These are phyloP conservation scores for Decorospora gaudefroyi DNA, from an alignment of 2,329 filamentous ascomycete genomes.

Conservation along the genomic window DNA sequence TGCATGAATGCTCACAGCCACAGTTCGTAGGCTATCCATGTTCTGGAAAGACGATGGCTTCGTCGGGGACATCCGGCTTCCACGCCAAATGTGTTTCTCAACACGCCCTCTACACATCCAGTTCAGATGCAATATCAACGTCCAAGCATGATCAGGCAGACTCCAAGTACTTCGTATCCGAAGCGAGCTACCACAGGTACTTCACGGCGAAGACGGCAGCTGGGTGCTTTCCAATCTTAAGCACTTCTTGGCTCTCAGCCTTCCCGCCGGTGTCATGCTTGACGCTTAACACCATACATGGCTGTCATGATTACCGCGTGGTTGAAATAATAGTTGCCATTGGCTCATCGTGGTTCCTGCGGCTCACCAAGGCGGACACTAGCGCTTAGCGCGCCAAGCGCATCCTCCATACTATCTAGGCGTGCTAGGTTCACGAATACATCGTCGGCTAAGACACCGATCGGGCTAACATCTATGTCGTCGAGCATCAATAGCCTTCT, in stretches of 20 bases:
- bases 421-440: constrained; percentile 6
- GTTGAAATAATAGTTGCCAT: constrained; percentile 7
- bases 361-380: constrained; percentile 21
- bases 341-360: constrained; percentile 15
- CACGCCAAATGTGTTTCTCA: no score
- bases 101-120: no score
- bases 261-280: constrained; percentile 7
- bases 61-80: no score
- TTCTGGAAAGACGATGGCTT: no score
- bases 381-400: constrained; percentile 25
- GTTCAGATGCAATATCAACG: not conserved
- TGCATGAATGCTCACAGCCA: no score
- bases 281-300: constrained; percentile 12
- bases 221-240: constrained; percentile 7
- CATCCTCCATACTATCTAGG: no score
- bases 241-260: constrained; percentile 5
- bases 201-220: constrained; percentile 21
- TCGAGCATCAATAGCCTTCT: constrained; percentile 7
- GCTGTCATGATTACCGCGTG: constrained; percentile 18
- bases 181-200: no score
- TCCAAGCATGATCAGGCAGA: not conserved
- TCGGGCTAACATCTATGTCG: constrained; percentile 7
- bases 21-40: no score
- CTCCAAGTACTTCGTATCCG: not conserved
- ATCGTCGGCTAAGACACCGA: constrained; percentile 19